phyloP scores from a whole-genome alignment of 2,329 filamentous ascomycete genomes.

The Exophiala alcalophila region DNA sequence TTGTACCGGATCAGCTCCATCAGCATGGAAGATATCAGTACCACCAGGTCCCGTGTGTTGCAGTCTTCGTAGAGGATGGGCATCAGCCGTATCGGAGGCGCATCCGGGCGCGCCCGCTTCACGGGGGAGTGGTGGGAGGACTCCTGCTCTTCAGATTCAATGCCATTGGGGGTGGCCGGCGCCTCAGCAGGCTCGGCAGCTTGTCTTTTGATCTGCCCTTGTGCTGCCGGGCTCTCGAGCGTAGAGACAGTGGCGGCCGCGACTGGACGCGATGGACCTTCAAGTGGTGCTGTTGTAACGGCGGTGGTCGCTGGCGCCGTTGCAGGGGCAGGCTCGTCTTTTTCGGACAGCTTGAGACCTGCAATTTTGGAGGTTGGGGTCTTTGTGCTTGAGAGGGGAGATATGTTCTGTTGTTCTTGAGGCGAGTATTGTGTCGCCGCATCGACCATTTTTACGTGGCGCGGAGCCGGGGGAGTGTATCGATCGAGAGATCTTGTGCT shows the following conservation, averaged over 20 bases:
- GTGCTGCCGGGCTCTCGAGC: slow-evolving; percentile 1
- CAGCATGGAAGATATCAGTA: slow-evolving; percentile 91
- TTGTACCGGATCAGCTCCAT: slow-evolving; percentile 92
- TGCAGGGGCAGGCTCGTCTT: slow-evolving; percentile 10
- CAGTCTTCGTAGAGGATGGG: slow-evolving; percentile 76
- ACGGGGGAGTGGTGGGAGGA: slow-evolving; percentile 15
- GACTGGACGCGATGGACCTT: slow-evolving; percentile 4
- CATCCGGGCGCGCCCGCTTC: slow-evolving; percentile 48
- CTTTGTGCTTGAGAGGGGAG: slow-evolving; percentile 9
- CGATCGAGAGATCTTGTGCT: slow-evolving; percentile 26
- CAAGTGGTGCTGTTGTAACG: background rate
- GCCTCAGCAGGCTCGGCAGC: slow-evolving; percentile 16
- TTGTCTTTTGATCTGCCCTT: slow-evolving; percentile 17
- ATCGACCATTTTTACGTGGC: slow-evolving; percentile 42
- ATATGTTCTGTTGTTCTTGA: slow-evolving; percentile 15
- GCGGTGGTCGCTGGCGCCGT: background rate
- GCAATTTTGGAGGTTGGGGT: slow-evolving; percentile 40
- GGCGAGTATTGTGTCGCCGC: slow-evolving; percentile 54
- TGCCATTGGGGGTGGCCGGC: slow-evolving; percentile 2
- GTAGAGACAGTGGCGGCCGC: slow-evolving; percentile 1
- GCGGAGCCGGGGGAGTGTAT: slow-evolving; percentile 12
- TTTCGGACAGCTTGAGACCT: slow-evolving; percentile 19
- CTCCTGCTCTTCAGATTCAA: slow-evolving; percentile 3
- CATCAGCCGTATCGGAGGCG: slow-evolving; percentile 51
- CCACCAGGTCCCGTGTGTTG: slow-evolving; percentile 78